Conservation (phyloP, 78 protist species). For the Emiliania huxleyi region DNA sequence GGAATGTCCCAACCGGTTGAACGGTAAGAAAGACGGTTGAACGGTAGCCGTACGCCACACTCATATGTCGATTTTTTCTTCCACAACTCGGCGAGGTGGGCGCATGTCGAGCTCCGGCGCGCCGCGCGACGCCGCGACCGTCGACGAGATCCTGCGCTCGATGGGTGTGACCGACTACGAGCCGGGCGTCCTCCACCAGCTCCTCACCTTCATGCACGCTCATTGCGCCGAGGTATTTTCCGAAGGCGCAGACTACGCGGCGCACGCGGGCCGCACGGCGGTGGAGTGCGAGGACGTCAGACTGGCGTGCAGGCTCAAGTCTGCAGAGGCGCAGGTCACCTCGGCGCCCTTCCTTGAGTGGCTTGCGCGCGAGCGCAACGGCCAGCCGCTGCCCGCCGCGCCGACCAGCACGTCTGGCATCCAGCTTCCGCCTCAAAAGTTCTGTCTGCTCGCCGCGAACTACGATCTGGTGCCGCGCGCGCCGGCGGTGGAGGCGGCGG, state of each 20-base stretch:
- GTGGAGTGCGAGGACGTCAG: background rate
- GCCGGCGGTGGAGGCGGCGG: background rate
- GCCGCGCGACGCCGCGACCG: background rate
- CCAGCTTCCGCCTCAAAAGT: background rate
- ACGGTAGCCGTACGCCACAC: no score
- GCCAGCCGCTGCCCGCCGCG: background rate
- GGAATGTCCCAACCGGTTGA: no score
- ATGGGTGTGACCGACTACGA: slow-evolving; percentile 36
- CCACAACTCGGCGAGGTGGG: no score
- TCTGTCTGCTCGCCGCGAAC: background rate
- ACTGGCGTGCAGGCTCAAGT: background rate
- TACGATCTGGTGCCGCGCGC: background rate
- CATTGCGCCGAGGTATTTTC: background rate
- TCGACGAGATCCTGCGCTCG: background rate
- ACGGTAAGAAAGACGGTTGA: no score
- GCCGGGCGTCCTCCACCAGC: slow-evolving; percentile 27
- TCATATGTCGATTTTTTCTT: no score
- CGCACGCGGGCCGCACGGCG: background rate
- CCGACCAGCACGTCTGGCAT: background rate
- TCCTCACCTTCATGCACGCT: slow-evolving; percentile 14
- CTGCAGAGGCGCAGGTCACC: background rate
- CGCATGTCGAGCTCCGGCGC: no score
- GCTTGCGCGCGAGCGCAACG: background rate
- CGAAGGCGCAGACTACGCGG: background rate
- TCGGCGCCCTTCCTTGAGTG: background rate